A percentile compares a stretch with the other conserved stretches of the same genome.
These are phyloP conservation scores for Eucalyptus curtisii DNA, from an alignment of 345 rosid genomes.

Conservation along the genomic window DNA sequence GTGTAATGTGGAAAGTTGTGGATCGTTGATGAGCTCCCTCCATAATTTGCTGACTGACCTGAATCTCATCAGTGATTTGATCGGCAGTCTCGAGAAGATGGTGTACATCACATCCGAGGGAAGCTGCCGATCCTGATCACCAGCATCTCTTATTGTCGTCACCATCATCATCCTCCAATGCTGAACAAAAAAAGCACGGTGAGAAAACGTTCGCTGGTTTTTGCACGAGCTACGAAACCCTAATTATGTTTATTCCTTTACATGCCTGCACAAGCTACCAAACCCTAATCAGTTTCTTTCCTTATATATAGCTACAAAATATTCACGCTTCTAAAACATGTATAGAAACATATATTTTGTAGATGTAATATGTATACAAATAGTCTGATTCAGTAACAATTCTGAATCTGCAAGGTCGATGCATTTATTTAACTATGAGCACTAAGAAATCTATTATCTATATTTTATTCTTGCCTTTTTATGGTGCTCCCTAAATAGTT, in stretches of 20 bases:
- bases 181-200: neutral
- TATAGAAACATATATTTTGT: too few species aligned
- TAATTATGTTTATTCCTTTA: neutral
- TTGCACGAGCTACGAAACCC: neutral
- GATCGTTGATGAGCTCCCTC: neutral
- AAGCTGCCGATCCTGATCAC: neutral
- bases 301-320: neutral
- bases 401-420: too few species aligned
- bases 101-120: neutral
- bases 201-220: neutral
- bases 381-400: too few species aligned
- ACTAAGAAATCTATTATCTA: neutral
- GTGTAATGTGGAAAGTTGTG: neutral
- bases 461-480: too few species aligned
- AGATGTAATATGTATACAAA: too few species aligned
- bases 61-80: neutral
- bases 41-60: neutral
- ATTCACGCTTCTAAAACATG: neutral
- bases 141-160: neutral
- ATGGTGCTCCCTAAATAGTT: too few species aligned
- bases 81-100: neutral
- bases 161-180: neutral
- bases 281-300: neutral
- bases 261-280: neutral
- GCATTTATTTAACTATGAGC: neutral